Percentiles rank a stretch among this genome's conserved stretches.
phyloP scores from a whole-genome alignment of 2,329 filamentous ascomycete genomes.

The Penicillium sp. region DNA sequence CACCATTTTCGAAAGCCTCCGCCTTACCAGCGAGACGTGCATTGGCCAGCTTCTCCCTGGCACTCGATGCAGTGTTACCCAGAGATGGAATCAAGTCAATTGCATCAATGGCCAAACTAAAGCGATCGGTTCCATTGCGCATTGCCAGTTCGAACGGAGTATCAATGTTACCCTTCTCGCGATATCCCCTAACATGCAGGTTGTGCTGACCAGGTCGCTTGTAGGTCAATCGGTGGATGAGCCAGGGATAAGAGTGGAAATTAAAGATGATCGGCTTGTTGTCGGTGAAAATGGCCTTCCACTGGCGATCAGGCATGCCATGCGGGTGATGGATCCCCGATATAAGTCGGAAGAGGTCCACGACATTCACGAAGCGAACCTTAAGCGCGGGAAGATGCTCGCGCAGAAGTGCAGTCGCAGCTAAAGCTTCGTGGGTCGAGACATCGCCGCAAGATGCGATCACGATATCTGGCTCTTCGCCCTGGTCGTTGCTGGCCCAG shows the following conservation, averaged over 20 bases:
- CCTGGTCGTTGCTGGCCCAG: constrained; percentile 71
- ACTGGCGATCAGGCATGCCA: constrained; percentile 67
- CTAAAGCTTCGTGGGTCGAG: constrained; percentile 71
- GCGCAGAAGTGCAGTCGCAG: constrained; percentile 73
- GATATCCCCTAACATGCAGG: constrained; percentile 75
- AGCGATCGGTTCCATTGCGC: constrained; percentile 74
- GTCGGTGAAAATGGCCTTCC: constrained; percentile 68
- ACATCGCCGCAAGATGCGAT: constrained; percentile 78
- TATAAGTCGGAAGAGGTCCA: constrained; percentile 80
- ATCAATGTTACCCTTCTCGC: constrained; percentile 82
- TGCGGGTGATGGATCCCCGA: constrained; percentile 70
- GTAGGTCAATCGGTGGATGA: constrained; percentile 75
- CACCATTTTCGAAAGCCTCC: constrained; percentile 67
- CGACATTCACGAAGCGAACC: constrained; percentile 76
- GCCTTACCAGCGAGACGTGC: constrained; percentile 64
- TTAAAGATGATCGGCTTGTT: constrained; percentile 77
- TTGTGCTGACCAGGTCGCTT: constrained; percentile 68
- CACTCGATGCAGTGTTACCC: constrained; percentile 62
- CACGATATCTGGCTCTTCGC: constrained; percentile 69
- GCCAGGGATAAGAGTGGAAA: constrained; percentile 81
- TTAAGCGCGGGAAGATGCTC: constrained; percentile 70
- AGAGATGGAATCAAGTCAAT: constrained; percentile 67
- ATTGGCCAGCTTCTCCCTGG: constrained; percentile 65
- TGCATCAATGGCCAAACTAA: constrained; percentile 73
- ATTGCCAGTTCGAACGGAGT: constrained; percentile 78